Base-by-base conservation (phyloP, 2,329 filamentous ascomycete genomes). In the Trichoderma guizhouense region DNA sequence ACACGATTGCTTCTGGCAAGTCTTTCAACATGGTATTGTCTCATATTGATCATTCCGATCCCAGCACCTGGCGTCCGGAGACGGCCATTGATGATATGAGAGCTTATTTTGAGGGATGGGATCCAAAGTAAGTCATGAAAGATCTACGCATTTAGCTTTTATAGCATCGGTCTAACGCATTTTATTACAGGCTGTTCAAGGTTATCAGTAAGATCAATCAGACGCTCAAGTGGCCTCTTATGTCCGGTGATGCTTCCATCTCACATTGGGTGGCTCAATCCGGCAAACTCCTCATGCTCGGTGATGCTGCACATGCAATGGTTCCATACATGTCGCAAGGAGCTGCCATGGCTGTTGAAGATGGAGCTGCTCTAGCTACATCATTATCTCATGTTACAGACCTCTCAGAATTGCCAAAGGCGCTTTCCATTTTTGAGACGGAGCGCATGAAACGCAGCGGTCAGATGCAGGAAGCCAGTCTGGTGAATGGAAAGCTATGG, bases 11-110 rank as follows among this genome's bases (percentile, higher is more conserved):
- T 1, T 77, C 76, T 1, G 82, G 83, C 2, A 79, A 82, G 58
- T 78, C 81, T 0, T 85, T 85, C 76, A 85, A 85, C 73, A 82
- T 85, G 81, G 84, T 85, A 0, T 75, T 85, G 0, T 84, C 82
- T 7, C 83, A 85, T 73, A 77, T 77, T 9, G 84, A 85, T 72
- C 63, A 76, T 7, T 76, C 76, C 0, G 79, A 83, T 36, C 78
- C 81, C 0, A 69, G 74, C 2, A 79, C 76, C 6, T 81, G 79
- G 78, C 76, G 71, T 14, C 75, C 71, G 51, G 73, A 78, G 7
- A 74, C 72, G 2, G 75, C 78, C 8, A 62, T 83, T 11, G 71
- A 72, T 3, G 79, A 82, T 28, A 82, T 82, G 81, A 75, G 75
- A 62, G 71, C 71, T 3, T 75, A 80, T 18, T 82, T 82, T 65